Evolutionary conservation across 805 yeast species (phyloP).

Genomic region (Saccharomycopsis fibuligera): DNA sequence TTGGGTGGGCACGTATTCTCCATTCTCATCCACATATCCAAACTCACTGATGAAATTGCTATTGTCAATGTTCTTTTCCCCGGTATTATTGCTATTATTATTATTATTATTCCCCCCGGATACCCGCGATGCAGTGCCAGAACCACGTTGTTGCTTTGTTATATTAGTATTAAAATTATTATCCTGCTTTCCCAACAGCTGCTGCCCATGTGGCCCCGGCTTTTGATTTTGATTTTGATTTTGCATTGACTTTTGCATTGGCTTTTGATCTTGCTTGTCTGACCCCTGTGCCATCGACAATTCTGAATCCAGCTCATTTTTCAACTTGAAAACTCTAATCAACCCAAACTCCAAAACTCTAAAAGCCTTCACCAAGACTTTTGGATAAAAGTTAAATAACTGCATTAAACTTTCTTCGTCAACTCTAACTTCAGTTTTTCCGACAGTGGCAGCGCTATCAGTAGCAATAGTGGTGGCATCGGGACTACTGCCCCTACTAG

Average conservation of each 20-base stretch:
- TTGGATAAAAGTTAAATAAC: constrained; percentile 10
- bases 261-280: too few relatives aligned
- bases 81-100: neutral
- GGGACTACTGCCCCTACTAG: too few relatives aligned
- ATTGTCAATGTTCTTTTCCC: neutral
- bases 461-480: too few relatives aligned
- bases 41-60: neutral
- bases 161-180: too few relatives aligned
- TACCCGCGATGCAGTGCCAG: too few relatives aligned
- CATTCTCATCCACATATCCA: neutral
- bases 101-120: neutral
- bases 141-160: neutral
- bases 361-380: constrained; percentile 12
- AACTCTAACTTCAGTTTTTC: neutral
- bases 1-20: neutral
- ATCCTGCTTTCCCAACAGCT: neutral
- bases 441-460: too few relatives aligned
- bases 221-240: neutral
- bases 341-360: constrained; percentile 11
- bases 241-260: neutral
- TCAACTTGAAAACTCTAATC: too few relatives aligned
- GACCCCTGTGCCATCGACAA: too few relatives aligned
- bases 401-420: neutral
- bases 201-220: neutral
- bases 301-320: too few relatives aligned